Percentiles rank a stretch among this genome's conserved stretches.
Evolutionary conservation across 305 asterid species (phyloP).

Genomic region (Fraxinus albicans): DNA sequence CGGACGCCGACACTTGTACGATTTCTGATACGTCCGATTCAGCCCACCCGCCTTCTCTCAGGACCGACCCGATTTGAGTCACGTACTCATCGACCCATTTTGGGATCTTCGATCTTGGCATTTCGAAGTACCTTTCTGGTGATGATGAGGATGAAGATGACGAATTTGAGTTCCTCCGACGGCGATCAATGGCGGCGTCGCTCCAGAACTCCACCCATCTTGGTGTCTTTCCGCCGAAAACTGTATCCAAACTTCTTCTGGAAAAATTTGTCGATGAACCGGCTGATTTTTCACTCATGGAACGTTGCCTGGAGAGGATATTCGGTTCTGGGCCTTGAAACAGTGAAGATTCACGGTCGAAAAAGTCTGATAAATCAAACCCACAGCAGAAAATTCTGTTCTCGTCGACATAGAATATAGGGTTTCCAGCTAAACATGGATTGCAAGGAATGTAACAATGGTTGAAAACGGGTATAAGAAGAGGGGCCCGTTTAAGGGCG

Average conservation of each 20-base stretch:
- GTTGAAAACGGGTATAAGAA: conserved; percentile 76
- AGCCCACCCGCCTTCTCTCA: conserved; percentile 82
- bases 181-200: conserved; percentile 83
- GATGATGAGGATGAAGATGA: conserved; percentile 69
- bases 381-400: conserved; percentile 84
- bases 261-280: conserved; percentile 43
- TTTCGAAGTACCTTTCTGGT: conserved; percentile 65
- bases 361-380: conserved; percentile 78
- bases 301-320: conserved; percentile 40
- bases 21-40: conserved; percentile 89
- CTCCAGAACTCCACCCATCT: conserved; percentile 99
- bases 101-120: conserved; percentile 64
- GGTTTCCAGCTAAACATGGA: conserved; percentile 89
- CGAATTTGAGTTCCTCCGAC: conserved; percentile 62
- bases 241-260: conserved; percentile 55
- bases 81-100: conserved; percentile 88
- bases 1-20: conserved; percentile 72
- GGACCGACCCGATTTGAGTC: conserved; percentile 67
- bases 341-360: conserved; percentile 72
- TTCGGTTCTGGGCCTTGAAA: conserved; percentile 37
- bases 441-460: conserved; percentile 86
- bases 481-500: conserved; percentile 83
- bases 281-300: conserved; percentile 44
- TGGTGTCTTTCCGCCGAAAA: conserved; percentile 49
- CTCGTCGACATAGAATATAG: conserved; percentile 90